phyloP scores from a whole-genome alignment of 345 rosid genomes.

The Syzygium grande region DNA sequence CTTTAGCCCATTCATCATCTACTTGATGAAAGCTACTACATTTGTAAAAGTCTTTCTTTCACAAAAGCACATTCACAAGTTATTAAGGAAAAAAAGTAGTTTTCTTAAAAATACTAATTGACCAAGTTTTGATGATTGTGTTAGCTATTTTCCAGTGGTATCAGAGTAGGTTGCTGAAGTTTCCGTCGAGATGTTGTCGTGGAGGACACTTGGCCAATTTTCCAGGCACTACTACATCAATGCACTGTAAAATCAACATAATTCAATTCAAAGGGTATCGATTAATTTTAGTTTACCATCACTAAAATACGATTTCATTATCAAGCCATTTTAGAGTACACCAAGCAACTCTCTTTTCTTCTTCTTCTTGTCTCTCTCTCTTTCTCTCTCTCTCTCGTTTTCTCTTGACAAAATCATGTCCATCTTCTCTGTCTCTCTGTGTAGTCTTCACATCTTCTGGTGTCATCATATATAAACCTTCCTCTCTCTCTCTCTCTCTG shows the following conservation, averaged over 20 bases:
- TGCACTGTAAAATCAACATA: neutral
- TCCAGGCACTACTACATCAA: fast-evolving
- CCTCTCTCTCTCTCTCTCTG: neutral
- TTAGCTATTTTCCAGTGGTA: neutral
- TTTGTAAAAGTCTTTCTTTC: neutral
- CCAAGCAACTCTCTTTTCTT: neutral
- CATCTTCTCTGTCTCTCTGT: constrained; percentile 4
- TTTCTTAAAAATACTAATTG: neutral
- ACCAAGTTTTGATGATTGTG: neutral
- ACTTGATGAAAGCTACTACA: neutral
- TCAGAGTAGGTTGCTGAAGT: neutral
- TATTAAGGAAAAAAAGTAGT: neutral
- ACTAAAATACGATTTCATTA: neutral
- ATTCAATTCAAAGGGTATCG: neutral
- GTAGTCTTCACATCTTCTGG: neutral
- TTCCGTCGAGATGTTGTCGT: neutral
- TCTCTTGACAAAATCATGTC: neutral
- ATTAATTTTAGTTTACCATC: neutral
- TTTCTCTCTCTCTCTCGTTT: neutral
- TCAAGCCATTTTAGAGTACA: neutral
- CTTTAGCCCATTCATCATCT: neutral
- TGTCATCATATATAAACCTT: neutral
- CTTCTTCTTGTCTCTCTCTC: neutral
- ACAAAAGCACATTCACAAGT: neutral
- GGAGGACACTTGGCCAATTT: neutral